Evolutionary conservation across 1,139 yeast genomes (phyloP), one percentile per base, ranked within the genome.

Genomic region (Geotrichum australiense): DNA sequence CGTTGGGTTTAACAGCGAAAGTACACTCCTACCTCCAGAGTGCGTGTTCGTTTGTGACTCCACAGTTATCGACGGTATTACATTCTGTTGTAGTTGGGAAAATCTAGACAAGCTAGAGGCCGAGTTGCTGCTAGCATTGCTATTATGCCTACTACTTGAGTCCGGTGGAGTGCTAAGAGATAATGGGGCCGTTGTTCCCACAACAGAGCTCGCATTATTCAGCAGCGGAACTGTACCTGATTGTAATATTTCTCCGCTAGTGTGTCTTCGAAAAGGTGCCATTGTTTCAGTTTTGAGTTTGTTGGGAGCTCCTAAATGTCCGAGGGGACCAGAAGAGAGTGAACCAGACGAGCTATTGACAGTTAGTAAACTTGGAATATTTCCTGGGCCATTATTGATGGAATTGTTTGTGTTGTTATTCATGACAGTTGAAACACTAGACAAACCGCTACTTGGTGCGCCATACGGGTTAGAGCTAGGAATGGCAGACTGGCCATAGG

Each of bases 391-490:
- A 19, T 5, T 19, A 19, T 7, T n/a, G 18, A 8, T n/a, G 10
- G 21, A 7, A 29, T 29, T 29, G 21, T 21, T 16, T 7, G 7
- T 27, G 14, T 27, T 27, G 5, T 16, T 25, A 19, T 31, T 31
- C n/a, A 31, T 18, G 4, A 31, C 20, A 14, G 35, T 20, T 11
- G 35, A n/a, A 4, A 31, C 35, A 20, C 5, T 31, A 5, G 35
- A 18, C 8, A 31, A 16, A 12, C 35, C 35, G 11, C 24, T 35
- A 15, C 38, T 31, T 5, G 35, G 18, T 23, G 16, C 23, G n/a
- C 35, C 41, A 28, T 42, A 38, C 5, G 48, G 48, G 19, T 45
- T 39, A 7, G 49, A 45, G 22, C 43, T 40, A 6, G 49, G 49
- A 27, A 46, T 45, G 6, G 41, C 22, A 22, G 30, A 32, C 35